Conservation (phyloP, 78 protist genomes). For the Pigoraptor vietnamica region DNA sequence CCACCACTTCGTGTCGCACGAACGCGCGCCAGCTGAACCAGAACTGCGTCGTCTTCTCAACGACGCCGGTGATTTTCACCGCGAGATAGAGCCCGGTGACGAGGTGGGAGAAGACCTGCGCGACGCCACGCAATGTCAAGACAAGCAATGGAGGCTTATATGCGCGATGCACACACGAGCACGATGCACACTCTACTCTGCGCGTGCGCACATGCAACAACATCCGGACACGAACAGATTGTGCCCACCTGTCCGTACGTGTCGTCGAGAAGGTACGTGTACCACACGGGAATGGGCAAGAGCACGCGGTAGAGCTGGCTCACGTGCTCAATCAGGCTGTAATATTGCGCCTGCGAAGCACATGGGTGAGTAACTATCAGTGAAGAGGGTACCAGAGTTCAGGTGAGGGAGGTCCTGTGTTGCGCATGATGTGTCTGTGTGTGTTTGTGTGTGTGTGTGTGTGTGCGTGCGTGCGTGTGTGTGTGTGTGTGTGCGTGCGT, state of each 20-base stretch:
- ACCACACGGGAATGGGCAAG: constrained; percentile 50
- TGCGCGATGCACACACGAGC: background rate
- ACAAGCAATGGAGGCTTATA: background rate
- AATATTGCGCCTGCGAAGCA: background rate
- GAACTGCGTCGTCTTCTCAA: constrained; percentile 20
- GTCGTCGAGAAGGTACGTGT: constrained; percentile 7
- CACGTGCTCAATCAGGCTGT: constrained; percentile 28
- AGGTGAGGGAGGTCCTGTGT: too few species aligned
- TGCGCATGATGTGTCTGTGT: too few species aligned
- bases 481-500: too few species aligned
- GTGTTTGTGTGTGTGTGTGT: too few species aligned
- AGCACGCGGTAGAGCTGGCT: constrained; percentile 26
- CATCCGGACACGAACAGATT: background rate
- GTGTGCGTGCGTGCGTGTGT: too few species aligned
- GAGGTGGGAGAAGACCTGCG: constrained; percentile 24
- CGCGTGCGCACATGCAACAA: background rate
- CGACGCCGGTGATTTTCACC: constrained; percentile 22
- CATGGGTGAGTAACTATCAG: background rate
- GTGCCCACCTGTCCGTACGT: background rate
- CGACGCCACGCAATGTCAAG: constrained; percentile 3
- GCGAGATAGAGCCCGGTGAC: constrained; percentile 49
- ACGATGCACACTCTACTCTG: too few species aligned
- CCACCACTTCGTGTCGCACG: constrained; percentile 19
- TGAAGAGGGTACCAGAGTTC: background rate
- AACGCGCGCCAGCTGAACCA: constrained; percentile 15